Base-by-base conservation (phyloP, 257 asterid genomes). In the Gentiana dahurica region DNA sequence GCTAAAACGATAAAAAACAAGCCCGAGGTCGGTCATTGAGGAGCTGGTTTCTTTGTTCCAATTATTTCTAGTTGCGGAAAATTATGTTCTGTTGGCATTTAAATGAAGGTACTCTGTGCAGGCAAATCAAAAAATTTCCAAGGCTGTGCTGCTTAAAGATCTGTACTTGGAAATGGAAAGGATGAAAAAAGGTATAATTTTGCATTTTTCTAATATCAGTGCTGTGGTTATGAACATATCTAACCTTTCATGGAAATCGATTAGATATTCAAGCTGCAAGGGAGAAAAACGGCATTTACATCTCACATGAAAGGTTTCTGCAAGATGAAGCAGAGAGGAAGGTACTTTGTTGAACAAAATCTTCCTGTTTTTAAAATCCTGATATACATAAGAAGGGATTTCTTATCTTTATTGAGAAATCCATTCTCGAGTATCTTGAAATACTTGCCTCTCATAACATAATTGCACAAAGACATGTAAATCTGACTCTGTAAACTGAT, bases 211-310 rank as follows among this genome's bases (percentile, higher is more conserved):
- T 24, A 38, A 15, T 12, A 34, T 12, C 48, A 38, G 54, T 36
- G 38, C 33, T 4, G 12, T 24, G 3, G 47, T 15, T 10, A 3
- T 1, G 32, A 49, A 11, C 32, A 0, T 34, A 36, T 34, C 13
- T 55, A 48, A 46, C 54, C 48, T 67, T 39, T 38, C 54, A 34
- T 32, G 34, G 41, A 49, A 34, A 56, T 62, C 51, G 24, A 41
- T 73, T 72, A 87, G 96, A 87, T 76, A 78, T 87, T 75, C 82
- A 79, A 66, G 96, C 94, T 38, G 96, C 94, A 35, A 87, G 96
- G 72, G 94, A 87, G 72, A 84, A 79, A 69, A 84, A 82, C 66
- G 96, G 96, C 56, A 83, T 87, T 35, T 87, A 87, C 55, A 81
- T 87, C 77, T 87, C 96, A 44, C 86, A 80, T 58, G 94, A 87